Evolutionary conservation across 164 flowering plant genomes (phyloP).

Genomic region (Magnolia sinica): DNA sequence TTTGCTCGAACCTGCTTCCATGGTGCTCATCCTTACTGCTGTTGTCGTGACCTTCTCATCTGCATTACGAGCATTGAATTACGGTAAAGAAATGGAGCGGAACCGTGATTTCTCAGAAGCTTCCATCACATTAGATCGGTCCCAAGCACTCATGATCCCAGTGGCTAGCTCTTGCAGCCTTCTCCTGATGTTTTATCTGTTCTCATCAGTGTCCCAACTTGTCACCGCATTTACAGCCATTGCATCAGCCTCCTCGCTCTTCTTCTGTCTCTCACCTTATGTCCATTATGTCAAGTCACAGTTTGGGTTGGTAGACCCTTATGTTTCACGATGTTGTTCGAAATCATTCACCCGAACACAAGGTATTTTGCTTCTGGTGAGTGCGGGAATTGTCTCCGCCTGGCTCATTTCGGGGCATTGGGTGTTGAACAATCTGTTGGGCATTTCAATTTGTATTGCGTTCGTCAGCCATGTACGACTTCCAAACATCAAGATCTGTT

Average conservation of each 20-base stretch:
- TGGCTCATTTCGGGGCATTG: slow-evolving; percentile 96
- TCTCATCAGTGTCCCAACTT: slow-evolving; percentile 83
- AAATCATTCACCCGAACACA: slow-evolving; percentile 71
- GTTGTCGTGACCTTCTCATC: slow-evolving; percentile 79
- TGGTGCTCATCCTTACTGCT: slow-evolving; percentile 73
- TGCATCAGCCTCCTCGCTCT: slow-evolving; percentile 77
- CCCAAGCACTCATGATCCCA: slow-evolving; percentile 96
- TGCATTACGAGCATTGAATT: slow-evolving; percentile 73
- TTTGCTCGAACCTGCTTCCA: slow-evolving; percentile 81
- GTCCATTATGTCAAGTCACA: slow-evolving; percentile 43
- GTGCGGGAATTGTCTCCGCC: slow-evolving; percentile 47
- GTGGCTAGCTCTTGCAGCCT: slow-evolving; percentile 83
- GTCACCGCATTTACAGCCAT: slow-evolving; percentile 84
- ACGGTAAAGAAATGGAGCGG: slow-evolving; percentile 87
- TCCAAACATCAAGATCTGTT: slow-evolving; percentile 90
- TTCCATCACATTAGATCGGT: slow-evolving; percentile 74
- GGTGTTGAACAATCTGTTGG: slow-evolving; percentile 84
- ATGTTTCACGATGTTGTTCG: slow-evolving; percentile 71
- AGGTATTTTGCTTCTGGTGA: slow-evolving; percentile 48
- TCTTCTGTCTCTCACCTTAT: slow-evolving; percentile 81
- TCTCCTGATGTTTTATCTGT: slow-evolving; percentile 85
- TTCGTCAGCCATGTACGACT: slow-evolving; percentile 97
- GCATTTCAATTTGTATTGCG: slow-evolving; percentile 84
- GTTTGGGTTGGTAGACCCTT: slow-evolving; percentile 64
- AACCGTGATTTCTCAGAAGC: slow-evolving; percentile 79